Percentiles rank a stretch among this genome's conserved stretches.
phyloP scores from a whole-genome alignment of 2,329 filamentous ascomycete species.

The Scedosporium boydii region DNA sequence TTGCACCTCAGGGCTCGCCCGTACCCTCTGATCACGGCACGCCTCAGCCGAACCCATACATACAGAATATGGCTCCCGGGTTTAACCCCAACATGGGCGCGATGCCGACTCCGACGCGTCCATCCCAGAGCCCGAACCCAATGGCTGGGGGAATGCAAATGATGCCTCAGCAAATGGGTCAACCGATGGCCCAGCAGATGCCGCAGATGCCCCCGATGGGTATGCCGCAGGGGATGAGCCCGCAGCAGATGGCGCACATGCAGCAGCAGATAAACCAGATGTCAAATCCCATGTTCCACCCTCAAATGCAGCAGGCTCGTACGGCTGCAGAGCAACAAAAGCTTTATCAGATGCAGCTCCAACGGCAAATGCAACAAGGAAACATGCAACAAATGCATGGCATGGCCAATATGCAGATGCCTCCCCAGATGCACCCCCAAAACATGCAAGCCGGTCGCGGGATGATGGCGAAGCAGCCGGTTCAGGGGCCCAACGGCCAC shows the following conservation, averaged over 20 bases:
- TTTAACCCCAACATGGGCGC: slow-evolving; percentile 52
- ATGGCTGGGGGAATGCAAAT: slow-evolving; percentile 41
- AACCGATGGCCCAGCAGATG: slow-evolving; percentile 28
- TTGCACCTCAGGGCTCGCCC: slow-evolving; percentile 63
- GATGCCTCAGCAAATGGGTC: slow-evolving; percentile 41
- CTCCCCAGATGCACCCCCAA: slow-evolving; percentile 6
- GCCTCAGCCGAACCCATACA: slow-evolving; percentile 63
- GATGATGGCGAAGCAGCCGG: slow-evolving; percentile 43
- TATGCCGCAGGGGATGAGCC: slow-evolving; percentile 18
- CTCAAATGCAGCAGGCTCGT: slow-evolving; percentile 29
- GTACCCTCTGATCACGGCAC: slow-evolving; percentile 69
- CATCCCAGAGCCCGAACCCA: slow-evolving; percentile 43
- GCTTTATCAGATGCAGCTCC: slow-evolving; percentile 76
- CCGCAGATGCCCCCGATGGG: slow-evolving; percentile 17
- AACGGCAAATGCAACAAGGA: slow-evolving; percentile 48
- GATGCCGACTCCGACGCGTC: slow-evolving; percentile 43
- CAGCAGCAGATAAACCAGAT: slow-evolving; percentile 33
- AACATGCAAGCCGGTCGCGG: slow-evolving; percentile 24
- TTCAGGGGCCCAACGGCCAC: slow-evolving; percentile 46
- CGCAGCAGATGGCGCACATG: slow-evolving; percentile 27
- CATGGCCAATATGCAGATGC: slow-evolving; percentile 7
- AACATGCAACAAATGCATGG: slow-evolving; percentile 21
- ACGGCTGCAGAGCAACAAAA: slow-evolving; percentile 54
- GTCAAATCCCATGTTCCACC: slow-evolving; percentile 21
- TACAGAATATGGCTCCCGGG: slow-evolving; percentile 48